Evolutionary conservation across 305 asterid genomes (phyloP), one percentile per base, ranked within the genome.

Genomic region (Fraxinus latifolia): DNA sequence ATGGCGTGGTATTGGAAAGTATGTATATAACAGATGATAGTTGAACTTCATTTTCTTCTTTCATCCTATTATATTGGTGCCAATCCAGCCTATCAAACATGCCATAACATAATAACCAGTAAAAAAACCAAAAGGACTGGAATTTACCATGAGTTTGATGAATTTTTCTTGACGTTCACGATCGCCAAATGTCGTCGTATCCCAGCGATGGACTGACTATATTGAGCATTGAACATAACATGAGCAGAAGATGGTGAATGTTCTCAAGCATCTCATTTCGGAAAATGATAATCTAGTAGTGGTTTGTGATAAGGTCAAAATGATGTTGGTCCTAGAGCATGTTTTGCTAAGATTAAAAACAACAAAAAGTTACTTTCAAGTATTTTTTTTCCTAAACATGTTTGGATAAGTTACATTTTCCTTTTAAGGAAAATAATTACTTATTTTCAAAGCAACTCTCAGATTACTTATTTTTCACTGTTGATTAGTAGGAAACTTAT

Each of bases 91-190:
- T 65, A 65, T 25, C n/a, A 65, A 65, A 27, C 34, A 65, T 25
- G 73, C 6, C 73, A 4, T 4, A 65, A 60, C 5, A 21, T 60
- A 8, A 65, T 80, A 25, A 77, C 82, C 70, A 23, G 82, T 34
- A 42, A 70, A 81, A 60, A 74, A 15, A 74, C 71, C 14, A 39
- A 65, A 53, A 79, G 87, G 81, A 53, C 17, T 1, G 81, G 88
- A 82, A 86, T 78, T 90, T 96, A 96, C 99, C 99, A 96, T 96
- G 94, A 96, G 99, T 89, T 96, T 96, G 88, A 93, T 90, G 94
- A 96, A 96, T 85, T 94, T 96, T 83, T 94, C 99, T 85, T 94
- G 99, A 9, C 98, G 91, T 75, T 96, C 99, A 50, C 94, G 97
- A 83, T 96, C 99, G 81, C 94, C 97, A 90, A 93, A 88, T 67